Percentiles rank a stretch among this genome's conserved stretches.
Evolutionary conservation across 1,284 basidiomycete genomes (phyloP).

Genomic region (Cutaneotrichosporon cutaneum): DNA sequence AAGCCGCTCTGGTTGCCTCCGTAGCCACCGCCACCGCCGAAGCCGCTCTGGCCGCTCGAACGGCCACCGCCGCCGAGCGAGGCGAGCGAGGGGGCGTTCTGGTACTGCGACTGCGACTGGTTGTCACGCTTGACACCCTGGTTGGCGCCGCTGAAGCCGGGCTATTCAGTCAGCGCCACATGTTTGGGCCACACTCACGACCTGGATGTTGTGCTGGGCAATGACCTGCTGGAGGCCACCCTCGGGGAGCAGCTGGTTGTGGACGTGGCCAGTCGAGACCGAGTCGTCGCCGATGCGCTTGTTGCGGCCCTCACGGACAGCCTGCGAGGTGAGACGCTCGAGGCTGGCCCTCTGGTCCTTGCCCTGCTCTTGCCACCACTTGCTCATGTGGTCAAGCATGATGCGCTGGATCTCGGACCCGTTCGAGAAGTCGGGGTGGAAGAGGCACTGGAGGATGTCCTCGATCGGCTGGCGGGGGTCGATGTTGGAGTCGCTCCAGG

Average conservation of each 20-base stretch:
- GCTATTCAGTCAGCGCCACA: background rate
- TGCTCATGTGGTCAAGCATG: slow-evolving; percentile 61
- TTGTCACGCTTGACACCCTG: background rate
- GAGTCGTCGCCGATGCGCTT: slow-evolving; percentile 58
- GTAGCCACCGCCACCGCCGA: background rate
- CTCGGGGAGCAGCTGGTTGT: slow-evolving; percentile 44
- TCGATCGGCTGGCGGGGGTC: slow-evolving; percentile 64
- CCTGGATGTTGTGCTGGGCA: slow-evolving; percentile 50
- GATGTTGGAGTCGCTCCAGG: slow-evolving; percentile 73
- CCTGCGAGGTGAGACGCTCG: slow-evolving; percentile 63
- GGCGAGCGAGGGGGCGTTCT: slow-evolving; percentile 1
- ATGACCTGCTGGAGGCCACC: slow-evolving; percentile 52
- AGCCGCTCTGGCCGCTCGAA: background rate
- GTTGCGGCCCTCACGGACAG: slow-evolving; percentile 71
- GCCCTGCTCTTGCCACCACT: slow-evolving; percentile 61
- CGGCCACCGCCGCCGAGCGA: slow-evolving; percentile 5
- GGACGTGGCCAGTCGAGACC: slow-evolving; percentile 42
- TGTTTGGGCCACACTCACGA: slow-evolving; percentile 33
- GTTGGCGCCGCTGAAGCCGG: background rate
- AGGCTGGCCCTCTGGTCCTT: slow-evolving; percentile 60
- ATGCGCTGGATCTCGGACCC: slow-evolving; percentile 68
- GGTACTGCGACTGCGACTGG: background rate
- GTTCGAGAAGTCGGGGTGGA: slow-evolving; percentile 83
- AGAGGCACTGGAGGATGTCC: slow-evolving; percentile 72
- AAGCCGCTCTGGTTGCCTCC: slow-evolving; percentile 9